Evolutionary conservation across 2,329 filamentous ascomycete species (phyloP), one percentile per base, ranked within the genome.

Genomic region (Aspergillus glaucus): DNA sequence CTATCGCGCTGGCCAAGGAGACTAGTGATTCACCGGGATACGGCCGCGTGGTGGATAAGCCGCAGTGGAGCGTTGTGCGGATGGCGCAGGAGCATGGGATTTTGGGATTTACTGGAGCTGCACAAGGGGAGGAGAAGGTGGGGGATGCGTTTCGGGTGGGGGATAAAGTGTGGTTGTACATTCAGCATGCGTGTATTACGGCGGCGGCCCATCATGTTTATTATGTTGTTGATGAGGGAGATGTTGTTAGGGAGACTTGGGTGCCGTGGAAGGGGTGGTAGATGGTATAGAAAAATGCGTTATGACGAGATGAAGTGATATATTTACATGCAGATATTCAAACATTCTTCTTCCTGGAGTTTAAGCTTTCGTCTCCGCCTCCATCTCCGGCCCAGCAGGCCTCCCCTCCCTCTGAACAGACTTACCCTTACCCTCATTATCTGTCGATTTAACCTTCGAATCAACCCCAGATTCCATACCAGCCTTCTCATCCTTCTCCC

Each of bases 11-110:
- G 0, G 86, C 85, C 0, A 76, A 87, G 3, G 87, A 89, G 64
- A 80, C 84, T 0, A 87, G 86, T 57, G 81, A 82, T 55, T 77
- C 79, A 48, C 89, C 89, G 62, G 64, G 74, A 1, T 86, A 83
- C 8, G 89, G 82, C 79, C 86, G 84, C 0, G 75, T 89, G 28
- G 68, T 87, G 2, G 79, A 78, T 51, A 75, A 78, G 0, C 87
- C 83, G 77, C 74, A 74, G 3, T 62, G 61, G 50, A 78, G 85
- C 55, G 81, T 91, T 2, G 81, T 79, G n/a, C 76, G 80, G 22
- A 79, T 90, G 51, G 83, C 82, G 56, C 88, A 92, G 69, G 88
- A 93, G 69, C 88, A 92, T 68, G 86, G 86, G 0, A 81, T 89
- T 45, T 60, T 92, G 58, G 75, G 71, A 1, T 86, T 84, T 78